Conservation (phyloP, 495 filamentous ascomycete species). For the Lasiosphaeria miniovina region DNA sequence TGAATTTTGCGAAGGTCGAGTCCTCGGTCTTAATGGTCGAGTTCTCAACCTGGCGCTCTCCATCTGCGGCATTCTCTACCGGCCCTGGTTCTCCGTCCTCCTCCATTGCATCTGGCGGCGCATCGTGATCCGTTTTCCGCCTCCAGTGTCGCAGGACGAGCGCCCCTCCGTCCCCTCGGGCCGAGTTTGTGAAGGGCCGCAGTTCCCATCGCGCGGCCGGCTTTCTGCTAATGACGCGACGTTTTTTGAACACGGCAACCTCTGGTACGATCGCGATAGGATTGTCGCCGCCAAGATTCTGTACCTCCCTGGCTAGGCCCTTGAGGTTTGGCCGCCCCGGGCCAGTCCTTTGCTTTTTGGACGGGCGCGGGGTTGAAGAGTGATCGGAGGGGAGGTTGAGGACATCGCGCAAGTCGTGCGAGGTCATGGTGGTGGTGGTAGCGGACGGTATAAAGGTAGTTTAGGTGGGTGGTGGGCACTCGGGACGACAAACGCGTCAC, state of each 20-base stretch:
- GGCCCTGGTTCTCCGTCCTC: conserved; percentile 19
- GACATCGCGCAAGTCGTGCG: conserved; percentile 83
- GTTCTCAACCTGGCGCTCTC: conserved; percentile 17
- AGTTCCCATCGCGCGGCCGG: conserved; percentile 59
- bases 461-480: not conserved
- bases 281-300: conserved; percentile 54
- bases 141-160: conserved; percentile 69
- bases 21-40: conserved; percentile 42
- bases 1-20: conserved; percentile 71
- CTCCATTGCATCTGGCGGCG: conserved; percentile 13
- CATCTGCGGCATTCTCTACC: conserved; percentile 12
- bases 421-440: conserved; percentile 56
- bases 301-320: conserved; percentile 55
- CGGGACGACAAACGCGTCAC: too few species aligned
- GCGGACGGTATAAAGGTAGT: not conserved
- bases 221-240: conserved; percentile 53
- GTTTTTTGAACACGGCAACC: conserved; percentile 45
- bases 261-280: conserved; percentile 48
- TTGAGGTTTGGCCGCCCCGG: conserved; percentile 64
- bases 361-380: conserved; percentile 51
- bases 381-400: conserved; percentile 72
- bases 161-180: conserved; percentile 40
- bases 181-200: conserved; percentile 54
- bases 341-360: conserved; percentile 74
- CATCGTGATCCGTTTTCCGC: conserved; percentile 38